Percentiles rank a stretch among this genome's conserved stretches.
Conservation (phyloP, 1,284 basidiomycete genomes). For the Cryptococcus sp. region DNA sequence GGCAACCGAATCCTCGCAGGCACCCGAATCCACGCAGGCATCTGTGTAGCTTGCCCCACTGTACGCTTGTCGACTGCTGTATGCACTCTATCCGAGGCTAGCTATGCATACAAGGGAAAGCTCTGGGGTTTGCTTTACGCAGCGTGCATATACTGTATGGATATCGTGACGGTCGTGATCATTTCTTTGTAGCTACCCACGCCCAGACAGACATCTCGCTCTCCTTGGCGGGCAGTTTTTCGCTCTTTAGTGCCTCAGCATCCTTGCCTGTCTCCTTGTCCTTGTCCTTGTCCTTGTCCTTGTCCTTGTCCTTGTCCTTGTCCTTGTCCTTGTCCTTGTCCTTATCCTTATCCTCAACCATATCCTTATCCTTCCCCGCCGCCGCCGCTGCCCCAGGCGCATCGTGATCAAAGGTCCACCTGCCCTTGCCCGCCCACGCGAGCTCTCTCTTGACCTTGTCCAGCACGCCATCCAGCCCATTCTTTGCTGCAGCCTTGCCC, state of each 20-base stretch:
- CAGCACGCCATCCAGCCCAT: conserved; percentile 1
- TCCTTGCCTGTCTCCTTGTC: background rate
- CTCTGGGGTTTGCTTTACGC: background rate
- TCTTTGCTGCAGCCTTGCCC: conserved; percentile 1
- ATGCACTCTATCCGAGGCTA: background rate
- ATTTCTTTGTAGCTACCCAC: conserved; percentile 15
- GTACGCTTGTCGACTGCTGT: background rate
- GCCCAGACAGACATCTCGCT: conserved; percentile 12
- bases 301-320: too few species aligned
- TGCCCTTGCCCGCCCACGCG: conserved; percentile 3
- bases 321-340: too few species aligned
- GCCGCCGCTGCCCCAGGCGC: too few species aligned
- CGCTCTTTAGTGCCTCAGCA: background rate
- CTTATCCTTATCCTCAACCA: too few species aligned
- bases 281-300: too few species aligned
- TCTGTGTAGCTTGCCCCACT: background rate
- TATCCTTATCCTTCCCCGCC: background rate
- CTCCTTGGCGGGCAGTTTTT: too few species aligned
- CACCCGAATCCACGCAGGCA: too few species aligned
- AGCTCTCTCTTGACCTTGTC: conserved; percentile 13
- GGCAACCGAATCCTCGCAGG: too few species aligned
- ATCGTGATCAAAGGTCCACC: conserved; percentile 11
- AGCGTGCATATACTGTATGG: too few species aligned
- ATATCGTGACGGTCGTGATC: background rate
- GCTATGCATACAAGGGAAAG: background rate